Percentiles rank a stretch among this genome's conserved stretches.
These are phyloP conservation scores for Citeromyces matritensis DNA, from an alignment of 805 yeast species.

Conservation along the genomic window DNA sequence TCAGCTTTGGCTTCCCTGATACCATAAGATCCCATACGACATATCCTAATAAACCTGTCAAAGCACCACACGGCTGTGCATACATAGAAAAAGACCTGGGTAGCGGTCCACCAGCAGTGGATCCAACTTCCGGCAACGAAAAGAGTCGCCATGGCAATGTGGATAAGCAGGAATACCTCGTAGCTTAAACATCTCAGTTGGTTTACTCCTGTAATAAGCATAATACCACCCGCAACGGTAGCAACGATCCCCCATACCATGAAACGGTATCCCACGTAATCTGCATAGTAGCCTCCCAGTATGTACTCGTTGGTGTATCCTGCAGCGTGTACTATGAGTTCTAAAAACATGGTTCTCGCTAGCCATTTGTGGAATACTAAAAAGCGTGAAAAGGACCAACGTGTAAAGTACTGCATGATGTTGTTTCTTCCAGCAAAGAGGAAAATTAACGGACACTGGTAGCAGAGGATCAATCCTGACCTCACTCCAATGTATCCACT, in stretches of 20 bases:
- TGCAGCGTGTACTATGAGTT: slow-evolving; percentile 27
- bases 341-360: slow-evolving; percentile 24
- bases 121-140: slow-evolving; percentile 41
- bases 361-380: slow-evolving; percentile 44
- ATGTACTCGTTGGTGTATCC: slow-evolving; percentile 13
- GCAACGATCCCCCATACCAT: slow-evolving; percentile 20
- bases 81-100: slow-evolving; percentile 18
- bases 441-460: slow-evolving; percentile 32
- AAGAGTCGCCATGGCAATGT: slow-evolving; percentile 35
- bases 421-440: slow-evolving; percentile 53
- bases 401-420: slow-evolving; percentile 40
- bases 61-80: slow-evolving; percentile 31
- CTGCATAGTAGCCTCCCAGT: slow-evolving; percentile 7
- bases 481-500: slow-evolving; percentile 30
- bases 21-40: slow-evolving; percentile 20
- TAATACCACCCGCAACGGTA: slow-evolving; percentile 22
- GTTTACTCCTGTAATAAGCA: slow-evolving; percentile 33
- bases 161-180: slow-evolving; percentile 45
- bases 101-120: slow-evolving; percentile 29
- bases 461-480: slow-evolving; percentile 31
- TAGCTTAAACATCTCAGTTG: slow-evolving; percentile 38
- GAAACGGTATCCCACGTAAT: slow-evolving; percentile 9
- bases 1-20: slow-evolving; percentile 19
- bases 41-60: slow-evolving; percentile 32
- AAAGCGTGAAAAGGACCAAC: slow-evolving; percentile 41